phyloP scores from a whole-genome alignment of 148 eudicot species.

The Diospyros kaki region DNA sequence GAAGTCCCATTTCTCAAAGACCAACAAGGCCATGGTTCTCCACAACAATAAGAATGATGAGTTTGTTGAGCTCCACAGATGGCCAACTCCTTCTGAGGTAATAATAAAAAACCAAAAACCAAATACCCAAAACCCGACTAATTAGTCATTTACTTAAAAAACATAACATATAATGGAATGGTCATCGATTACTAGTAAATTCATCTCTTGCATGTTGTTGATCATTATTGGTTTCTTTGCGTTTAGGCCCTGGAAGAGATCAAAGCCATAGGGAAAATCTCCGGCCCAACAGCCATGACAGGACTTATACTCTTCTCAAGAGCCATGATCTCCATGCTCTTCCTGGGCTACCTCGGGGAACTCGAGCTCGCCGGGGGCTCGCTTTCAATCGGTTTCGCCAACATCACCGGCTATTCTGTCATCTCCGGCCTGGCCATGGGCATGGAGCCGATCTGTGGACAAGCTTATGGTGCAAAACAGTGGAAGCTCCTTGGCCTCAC shows the following conservation, averaged over 20 bases:
- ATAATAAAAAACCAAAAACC: neutral
- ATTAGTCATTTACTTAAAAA: neutral
- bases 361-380: slow-evolving; percentile 90
- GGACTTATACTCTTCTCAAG: slow-evolving; percentile 75
- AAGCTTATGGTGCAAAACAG: slow-evolving; percentile 85
- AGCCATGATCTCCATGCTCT: slow-evolving; percentile 96
- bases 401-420: slow-evolving; percentile 94
- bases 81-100: slow-evolving; percentile 79
- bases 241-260: slow-evolving; percentile 68
- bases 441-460: slow-evolving; percentile 97
- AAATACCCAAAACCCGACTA: neutral
- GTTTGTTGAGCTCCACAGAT: slow-evolving; percentile 40
- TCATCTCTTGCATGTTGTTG: slow-evolving; percentile 12
- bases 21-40: slow-evolving; percentile 33
- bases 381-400: slow-evolving; percentile 81
- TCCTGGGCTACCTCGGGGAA: slow-evolving; percentile 87
- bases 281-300: slow-evolving; percentile 79
- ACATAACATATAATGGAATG: no score
- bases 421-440: slow-evolving; percentile 96
- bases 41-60: slow-evolving; percentile 16
- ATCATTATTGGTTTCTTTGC: neutral
- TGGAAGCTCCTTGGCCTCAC: slow-evolving; percentile 76
- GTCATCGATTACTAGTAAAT: neutral
- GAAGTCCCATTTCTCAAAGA: slow-evolving; percentile 35
- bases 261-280: slow-evolving; percentile 78